Base-by-base conservation (phyloP, 2,329 filamentous ascomycete genomes). In the Sclerotiophoma versabilis region DNA sequence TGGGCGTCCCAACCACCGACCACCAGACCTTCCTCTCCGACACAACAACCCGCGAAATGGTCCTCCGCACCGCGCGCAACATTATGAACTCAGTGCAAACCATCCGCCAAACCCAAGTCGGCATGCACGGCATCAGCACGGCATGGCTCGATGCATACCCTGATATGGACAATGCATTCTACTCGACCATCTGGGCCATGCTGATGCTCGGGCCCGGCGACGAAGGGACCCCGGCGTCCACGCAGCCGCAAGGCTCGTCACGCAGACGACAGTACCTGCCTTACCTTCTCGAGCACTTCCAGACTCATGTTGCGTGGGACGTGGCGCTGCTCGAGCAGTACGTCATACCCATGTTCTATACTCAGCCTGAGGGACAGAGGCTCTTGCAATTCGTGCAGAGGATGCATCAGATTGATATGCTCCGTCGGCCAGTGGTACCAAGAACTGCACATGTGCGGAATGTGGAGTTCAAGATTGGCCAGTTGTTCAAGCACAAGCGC, bases 401-500 rank as follows among this genome's bases (percentile, higher is more conserved):
- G 14, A 82, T 87, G 65, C 80, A 83, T 33, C 77, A 79, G 5
- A 79, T 80, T 23, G 87, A 89, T 65, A 75, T 78, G 10, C 83
- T 83, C 53, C 79, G 79, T 2, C 86, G 82, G 57, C 77, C 57
- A 9, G 26, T 59, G 4, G 48, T 64, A 29, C 47, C 3, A 0
- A 60, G 71, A 10, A 47, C 49, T 9, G 49, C 33, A 7, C 44
- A 46, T 11, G 63, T 58, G 0, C 44, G 32, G 1, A 63, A 64
- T 5, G 68, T 75, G 8, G 44, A 43, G 2, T 75, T 69, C 58
- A 75, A 75, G 23, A 84, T 92, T 44, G 95, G 95, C 0, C 89
- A 96, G 65, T 83, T 96, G 6, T 96, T 98, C 71, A 83, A 83
- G 41, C 95, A 99, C 75, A 86, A 82, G 57, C 84, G 92, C 38